Percentiles rank a stretch among this genome's conserved stretches.
These are phyloP conservation scores for Flaveria linearis DNA, from an alignment of 129 eudicot genomes.

Conservation along the genomic window DNA sequence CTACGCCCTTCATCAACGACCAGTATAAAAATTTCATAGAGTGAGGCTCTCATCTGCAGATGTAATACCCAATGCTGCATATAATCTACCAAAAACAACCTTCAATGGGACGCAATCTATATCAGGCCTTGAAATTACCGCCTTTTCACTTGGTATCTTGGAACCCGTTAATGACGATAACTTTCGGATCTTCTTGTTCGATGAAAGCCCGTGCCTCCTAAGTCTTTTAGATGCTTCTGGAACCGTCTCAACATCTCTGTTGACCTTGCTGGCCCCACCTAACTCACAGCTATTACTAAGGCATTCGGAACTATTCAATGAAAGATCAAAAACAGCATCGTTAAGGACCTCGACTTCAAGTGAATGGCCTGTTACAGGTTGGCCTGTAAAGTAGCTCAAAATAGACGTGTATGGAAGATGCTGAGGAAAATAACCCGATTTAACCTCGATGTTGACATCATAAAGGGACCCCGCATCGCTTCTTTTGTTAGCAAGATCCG, in stretches of 20 bases:
- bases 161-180: constrained; percentile 68
- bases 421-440: constrained; percentile 42
- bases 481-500: constrained; percentile 43
- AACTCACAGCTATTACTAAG: constrained; percentile 58
- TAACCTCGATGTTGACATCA: constrained; percentile 64
- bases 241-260: background rate
- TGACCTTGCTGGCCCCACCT: constrained; percentile 29
- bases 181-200: constrained; percentile 63
- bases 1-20: background rate
- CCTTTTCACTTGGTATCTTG: constrained; percentile 34
- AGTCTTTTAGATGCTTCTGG: constrained; percentile 39
- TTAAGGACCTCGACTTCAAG: constrained; percentile 58
- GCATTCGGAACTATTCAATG: constrained; percentile 40
- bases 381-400: constrained; percentile 60
- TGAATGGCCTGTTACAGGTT: constrained; percentile 65
- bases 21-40: constrained; percentile 10
- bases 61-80: constrained; percentile 55
- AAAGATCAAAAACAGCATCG: constrained; percentile 47
- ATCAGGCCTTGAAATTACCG: constrained; percentile 52
- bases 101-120: constrained; percentile 74
- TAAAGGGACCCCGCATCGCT: constrained; percentile 37
- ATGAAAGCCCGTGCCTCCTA: constrained; percentile 43
- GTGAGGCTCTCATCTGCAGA: constrained; percentile 14
- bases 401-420: constrained; percentile 73
- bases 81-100: constrained; percentile 78